Evolutionary conservation across 345 rosid genomes (phyloP).

Genomic region (Ceriops zippeliana): DNA sequence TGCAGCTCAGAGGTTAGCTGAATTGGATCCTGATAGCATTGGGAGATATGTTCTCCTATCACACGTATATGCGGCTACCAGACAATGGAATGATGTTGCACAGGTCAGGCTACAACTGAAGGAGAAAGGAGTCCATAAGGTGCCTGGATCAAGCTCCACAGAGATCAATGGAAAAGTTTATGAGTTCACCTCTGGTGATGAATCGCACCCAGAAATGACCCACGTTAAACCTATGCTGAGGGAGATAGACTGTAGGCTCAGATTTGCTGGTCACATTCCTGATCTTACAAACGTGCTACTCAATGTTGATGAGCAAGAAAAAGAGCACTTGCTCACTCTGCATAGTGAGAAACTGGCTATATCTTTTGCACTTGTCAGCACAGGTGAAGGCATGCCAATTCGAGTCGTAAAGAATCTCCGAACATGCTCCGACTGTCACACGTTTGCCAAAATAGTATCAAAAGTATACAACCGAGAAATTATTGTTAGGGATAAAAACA

Average conservation of each 20-base stretch:
- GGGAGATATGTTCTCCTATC: conserved; percentile 56
- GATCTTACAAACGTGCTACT: conserved; percentile 47
- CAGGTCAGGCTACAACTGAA: conserved; percentile 54
- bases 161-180: conserved; percentile 39
- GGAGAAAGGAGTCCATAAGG: conserved; percentile 48
- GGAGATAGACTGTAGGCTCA: conserved; percentile 38
- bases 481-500: conserved; percentile 45
- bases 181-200: conserved; percentile 59
- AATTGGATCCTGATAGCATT: conserved; percentile 34
- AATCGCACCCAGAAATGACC: conserved; percentile 49
- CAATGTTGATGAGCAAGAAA: conserved; percentile 55
- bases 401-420: conserved; percentile 55
- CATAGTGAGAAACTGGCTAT: conserved; percentile 66
- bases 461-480: conserved; percentile 44
- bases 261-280: conserved; percentile 48
- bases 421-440: conserved; percentile 58
- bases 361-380: conserved; percentile 49
- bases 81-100: conserved; percentile 55
- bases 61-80: conserved; percentile 54
- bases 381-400: conserved; percentile 39
- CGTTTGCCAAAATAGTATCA: conserved; percentile 49
- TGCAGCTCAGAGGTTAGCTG: conserved; percentile 46
- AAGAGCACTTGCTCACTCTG: conserved; percentile 42
- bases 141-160: conserved; percentile 51
- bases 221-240: conserved; percentile 42